These are phyloP conservation scores for Gossypium lobatum DNA, from an alignment of 441 rosid species.

Conservation along the genomic window DNA sequence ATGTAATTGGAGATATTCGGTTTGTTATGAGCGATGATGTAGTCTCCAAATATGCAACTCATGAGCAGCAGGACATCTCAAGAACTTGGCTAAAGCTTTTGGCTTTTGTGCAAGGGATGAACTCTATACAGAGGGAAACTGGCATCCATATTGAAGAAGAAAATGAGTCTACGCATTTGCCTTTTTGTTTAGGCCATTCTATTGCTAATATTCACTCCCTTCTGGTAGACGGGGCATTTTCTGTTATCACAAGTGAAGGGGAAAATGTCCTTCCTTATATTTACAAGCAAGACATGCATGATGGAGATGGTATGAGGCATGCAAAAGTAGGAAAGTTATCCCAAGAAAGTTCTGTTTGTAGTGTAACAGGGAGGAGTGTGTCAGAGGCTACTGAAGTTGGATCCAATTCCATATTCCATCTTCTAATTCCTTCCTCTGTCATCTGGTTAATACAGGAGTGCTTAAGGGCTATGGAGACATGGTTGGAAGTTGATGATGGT, in stretches of 20 bases:
- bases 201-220: conserved; percentile 68
- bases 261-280: conserved; percentile 21
- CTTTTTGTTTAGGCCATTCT: conserved; percentile 64
- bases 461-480: conserved; percentile 63
- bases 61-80: conserved; percentile 54
- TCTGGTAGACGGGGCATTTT: conserved; percentile 63
- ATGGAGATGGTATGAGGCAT: conserved; percentile 56
- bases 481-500: conserved; percentile 59
- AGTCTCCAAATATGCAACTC: conserved; percentile 63
- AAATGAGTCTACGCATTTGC: conserved; percentile 51
- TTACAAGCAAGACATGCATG: conserved; percentile 36
- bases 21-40: conserved; percentile 77
- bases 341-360: conserved; percentile 64
- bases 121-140: conserved; percentile 81
- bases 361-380: conserved; percentile 44
- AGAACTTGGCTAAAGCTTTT: conserved; percentile 82
- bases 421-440: conserved; percentile 52
- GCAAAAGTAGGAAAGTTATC: conserved; percentile 86
- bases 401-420: conserved; percentile 26
- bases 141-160: conserved; percentile 75
- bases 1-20: conserved; percentile 77
- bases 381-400: conserved; percentile 38
- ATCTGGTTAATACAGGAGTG: conserved; percentile 66
- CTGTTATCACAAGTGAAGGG: conserved; percentile 37
- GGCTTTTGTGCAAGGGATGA: conserved; percentile 83